phyloP scores from a whole-genome alignment of 2,329 filamentous ascomycete genomes.

The Xylariales sp. region DNA sequence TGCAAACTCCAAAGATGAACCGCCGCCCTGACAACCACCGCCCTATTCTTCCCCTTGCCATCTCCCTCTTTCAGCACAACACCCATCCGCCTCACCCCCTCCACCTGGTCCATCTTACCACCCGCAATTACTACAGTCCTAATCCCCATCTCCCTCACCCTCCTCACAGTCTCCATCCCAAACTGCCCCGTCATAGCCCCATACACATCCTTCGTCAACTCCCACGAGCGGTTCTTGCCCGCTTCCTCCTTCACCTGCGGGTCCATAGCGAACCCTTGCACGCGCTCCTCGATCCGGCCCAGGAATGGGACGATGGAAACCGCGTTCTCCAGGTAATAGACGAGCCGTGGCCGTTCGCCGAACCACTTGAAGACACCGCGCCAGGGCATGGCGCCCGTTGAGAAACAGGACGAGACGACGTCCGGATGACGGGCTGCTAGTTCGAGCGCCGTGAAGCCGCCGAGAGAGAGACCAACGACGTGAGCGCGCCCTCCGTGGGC shows the following conservation, averaged over 20 bases:
- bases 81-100: not conserved
- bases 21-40: not conserved
- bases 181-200: not conserved
- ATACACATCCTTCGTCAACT: not conserved
- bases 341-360: not conserved
- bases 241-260: not conserved
- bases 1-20: not conserved
- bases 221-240: not conserved
- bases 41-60: not conserved
- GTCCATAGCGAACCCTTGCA: not conserved
- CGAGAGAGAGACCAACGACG: conserved; percentile 9
- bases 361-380: conserved; percentile 2
- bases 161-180: not conserved
- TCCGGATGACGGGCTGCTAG: conserved; percentile 6
- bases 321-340: not conserved
- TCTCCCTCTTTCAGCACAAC: not conserved
- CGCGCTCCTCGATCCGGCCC: not conserved
- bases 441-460: conserved; percentile 3
- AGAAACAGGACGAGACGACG: conserved; percentile 4
- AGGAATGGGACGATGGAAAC: not conserved
- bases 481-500: conserved; percentile 6
- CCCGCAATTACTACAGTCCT: not conserved
- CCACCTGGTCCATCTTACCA: conserved; percentile 2
- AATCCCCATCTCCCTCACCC: not conserved
- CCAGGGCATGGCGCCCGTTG: conserved; percentile 3